phyloP scores from a whole-genome alignment of 495 filamentous ascomycete species.

The Monascus purpureus region DNA sequence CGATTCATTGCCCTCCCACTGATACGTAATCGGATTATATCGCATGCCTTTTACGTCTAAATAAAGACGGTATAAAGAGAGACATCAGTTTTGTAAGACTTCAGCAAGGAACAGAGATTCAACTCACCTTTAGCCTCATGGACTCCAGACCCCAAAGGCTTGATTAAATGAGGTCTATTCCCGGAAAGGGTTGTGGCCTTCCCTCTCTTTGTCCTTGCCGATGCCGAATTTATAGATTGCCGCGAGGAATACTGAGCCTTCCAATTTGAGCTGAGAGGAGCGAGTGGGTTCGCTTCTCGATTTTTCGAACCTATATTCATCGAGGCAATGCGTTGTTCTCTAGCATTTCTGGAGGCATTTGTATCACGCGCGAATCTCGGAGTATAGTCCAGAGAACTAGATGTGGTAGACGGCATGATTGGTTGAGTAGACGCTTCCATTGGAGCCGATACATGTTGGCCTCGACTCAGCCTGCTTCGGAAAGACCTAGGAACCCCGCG shows the following conservation, averaged over 20 bases:
- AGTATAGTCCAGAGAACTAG: slow-evolving; percentile 35
- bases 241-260: slow-evolving; percentile 57
- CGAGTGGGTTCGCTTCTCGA: slow-evolving; percentile 41
- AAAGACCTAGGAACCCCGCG: slow-evolving; percentile 53
- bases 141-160: slow-evolving; percentile 46
- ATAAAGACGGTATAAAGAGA: slow-evolving; percentile 9
- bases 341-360: slow-evolving; percentile 72
- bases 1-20: slow-evolving; percentile 96
- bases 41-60: slow-evolving; percentile 84
- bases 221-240: slow-evolving; percentile 21
- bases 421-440: slow-evolving; percentile 44
- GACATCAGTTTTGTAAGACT: too few relatives aligned
- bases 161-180: slow-evolving; percentile 57
- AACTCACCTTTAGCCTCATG: slow-evolving; percentile 54
- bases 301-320: slow-evolving; percentile 19
- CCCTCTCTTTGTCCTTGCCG: slow-evolving; percentile 39
- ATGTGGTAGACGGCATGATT: slow-evolving; percentile 33
- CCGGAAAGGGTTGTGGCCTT: slow-evolving; percentile 37
- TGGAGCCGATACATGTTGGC: slow-evolving; percentile 19
- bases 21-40: slow-evolving; percentile 71
- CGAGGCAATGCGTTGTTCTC: slow-evolving; percentile 65
- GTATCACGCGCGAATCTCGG: slow-evolving; percentile 93
- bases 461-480: slow-evolving; percentile 47
- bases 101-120: neutral
- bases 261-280: slow-evolving; percentile 60